Evolutionary conservation across 768 basidiomycete genomes (phyloP), one percentile per base, ranked within the genome.

Genomic region (Termitomyces sp.): DNA sequence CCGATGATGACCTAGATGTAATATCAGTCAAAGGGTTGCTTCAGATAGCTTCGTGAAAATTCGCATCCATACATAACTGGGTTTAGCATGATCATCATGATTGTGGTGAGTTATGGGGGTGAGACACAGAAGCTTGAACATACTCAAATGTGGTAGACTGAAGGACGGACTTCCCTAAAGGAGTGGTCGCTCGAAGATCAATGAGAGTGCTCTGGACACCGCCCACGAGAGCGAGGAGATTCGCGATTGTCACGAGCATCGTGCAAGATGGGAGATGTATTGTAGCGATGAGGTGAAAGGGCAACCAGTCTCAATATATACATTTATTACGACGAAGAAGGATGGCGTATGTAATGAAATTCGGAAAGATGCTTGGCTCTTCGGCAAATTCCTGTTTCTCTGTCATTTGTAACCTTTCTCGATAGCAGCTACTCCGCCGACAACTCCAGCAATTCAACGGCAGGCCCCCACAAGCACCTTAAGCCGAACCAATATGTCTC

Each of bases 1-100:
- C 74, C 74, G 26, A 71, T 68, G 32, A 71, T 58, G 23, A 71
- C 66, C 70, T 71, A 55, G 9, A 50, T 14, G 6, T 35, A 3
- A 50, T 12, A 50, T 35, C 20, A 35, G 33, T 23, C 10, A 28
- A 13, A 57, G 36, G 35, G n/a, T 13, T 5, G 32, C 5, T 36
- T 26, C 32, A 20, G 36, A 43, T 9, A 23, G 2, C 16, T 16
- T 43, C 38, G 23, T 23, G 6, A 7, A 41, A 41, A 14, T 30
- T n/a, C 8, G 28, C 16, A 30, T 18, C 14, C 62, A 38, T 58
- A 67, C 67, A 26, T 66, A 67, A 26, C 64, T 65, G 33, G 32
- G 43, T 33, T 38, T 49, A 20, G 43, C 3, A 48, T 35, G 7
- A 30, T 30, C 30, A 23, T 40, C 16, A 18, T 10, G 16, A 30